Evolutionary conservation across 2,329 filamentous ascomycete species (phyloP).

Genomic region (Sclerotinia minor): DNA sequence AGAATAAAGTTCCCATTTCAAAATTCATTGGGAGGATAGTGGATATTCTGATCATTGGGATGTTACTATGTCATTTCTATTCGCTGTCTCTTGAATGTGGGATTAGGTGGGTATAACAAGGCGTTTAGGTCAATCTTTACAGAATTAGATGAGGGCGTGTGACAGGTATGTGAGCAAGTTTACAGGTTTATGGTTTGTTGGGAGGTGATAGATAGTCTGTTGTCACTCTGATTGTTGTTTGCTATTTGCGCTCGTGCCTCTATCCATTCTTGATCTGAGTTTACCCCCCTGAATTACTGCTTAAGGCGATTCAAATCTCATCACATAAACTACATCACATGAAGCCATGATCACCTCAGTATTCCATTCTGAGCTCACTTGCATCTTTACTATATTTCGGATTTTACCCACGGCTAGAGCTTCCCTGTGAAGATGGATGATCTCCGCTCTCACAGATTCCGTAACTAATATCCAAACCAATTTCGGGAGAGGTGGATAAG

Average conservation of each 20-base stretch:
- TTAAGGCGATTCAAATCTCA: background rate
- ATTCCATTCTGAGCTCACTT: constrained; percentile 1
- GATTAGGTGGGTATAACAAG: background rate
- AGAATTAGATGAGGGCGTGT: background rate
- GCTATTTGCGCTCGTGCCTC: background rate
- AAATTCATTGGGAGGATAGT: background rate
- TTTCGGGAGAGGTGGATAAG: too few species aligned
- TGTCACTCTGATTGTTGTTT: background rate
- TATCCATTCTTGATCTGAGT: background rate
- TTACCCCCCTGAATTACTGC: background rate
- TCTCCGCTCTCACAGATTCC: too few species aligned
- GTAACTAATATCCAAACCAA: too few species aligned
- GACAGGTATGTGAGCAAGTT: background rate
- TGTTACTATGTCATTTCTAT: background rate
- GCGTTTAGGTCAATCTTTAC: background rate
- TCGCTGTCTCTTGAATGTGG: background rate
- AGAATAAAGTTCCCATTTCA: background rate
- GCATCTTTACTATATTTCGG: background rate
- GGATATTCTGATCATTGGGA: background rate
- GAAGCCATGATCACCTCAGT: constrained; percentile 1
- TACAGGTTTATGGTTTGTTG: background rate
- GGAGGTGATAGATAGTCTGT: background rate
- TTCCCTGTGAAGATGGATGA: background rate
- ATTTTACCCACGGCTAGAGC: too few species aligned
- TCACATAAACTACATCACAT: constrained; percentile 2